phyloP scores from a whole-genome alignment of 73 alveolate genomes.

The Halteria grandinella region DNA sequence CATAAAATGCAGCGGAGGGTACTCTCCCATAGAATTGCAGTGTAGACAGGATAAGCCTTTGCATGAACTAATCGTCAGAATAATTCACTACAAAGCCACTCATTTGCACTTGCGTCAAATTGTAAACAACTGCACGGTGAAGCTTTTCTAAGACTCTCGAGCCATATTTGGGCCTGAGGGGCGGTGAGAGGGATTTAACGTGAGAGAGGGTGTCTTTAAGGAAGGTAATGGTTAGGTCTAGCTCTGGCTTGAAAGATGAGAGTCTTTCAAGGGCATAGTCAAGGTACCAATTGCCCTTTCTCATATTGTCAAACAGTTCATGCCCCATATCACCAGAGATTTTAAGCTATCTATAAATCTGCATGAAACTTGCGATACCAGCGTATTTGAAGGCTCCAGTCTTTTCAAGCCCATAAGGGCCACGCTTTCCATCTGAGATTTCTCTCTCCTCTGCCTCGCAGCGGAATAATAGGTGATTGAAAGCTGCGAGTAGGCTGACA shows the following conservation, averaged over 20 bases:
- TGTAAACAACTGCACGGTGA: background rate
- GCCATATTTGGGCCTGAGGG: slow-evolving; percentile 57
- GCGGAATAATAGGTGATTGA: slow-evolving; percentile 60
- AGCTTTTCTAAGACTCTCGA: slow-evolving; percentile 31
- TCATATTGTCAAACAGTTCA: slow-evolving; percentile 77
- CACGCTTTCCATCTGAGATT: slow-evolving; percentile 75
- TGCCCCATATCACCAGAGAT: slow-evolving; percentile 55
- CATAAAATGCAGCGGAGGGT: slow-evolving; percentile 63
- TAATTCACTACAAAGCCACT: background rate
- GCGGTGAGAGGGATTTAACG: slow-evolving; percentile 31
- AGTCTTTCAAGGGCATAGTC: slow-evolving; percentile 85
- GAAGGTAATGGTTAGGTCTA: background rate
- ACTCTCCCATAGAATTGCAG: slow-evolving; percentile 64
- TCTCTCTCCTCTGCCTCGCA: slow-evolving; percentile 91
- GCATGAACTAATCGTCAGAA: slow-evolving; percentile 48
- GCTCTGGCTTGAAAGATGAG: background rate
- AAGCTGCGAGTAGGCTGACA: background rate
- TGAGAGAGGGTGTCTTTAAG: background rate
- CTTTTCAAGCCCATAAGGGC: slow-evolving; percentile 75
- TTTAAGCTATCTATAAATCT: slow-evolving; percentile 15
- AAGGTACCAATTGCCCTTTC: slow-evolving; percentile 96
- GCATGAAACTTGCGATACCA: slow-evolving; percentile 45
- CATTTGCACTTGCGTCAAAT: background rate
- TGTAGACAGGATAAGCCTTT: slow-evolving; percentile 19
- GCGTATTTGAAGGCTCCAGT: slow-evolving; percentile 40